Conservation (phyloP, 192 early-diverging fungal species). For the Umbelopsis sp. region DNA sequence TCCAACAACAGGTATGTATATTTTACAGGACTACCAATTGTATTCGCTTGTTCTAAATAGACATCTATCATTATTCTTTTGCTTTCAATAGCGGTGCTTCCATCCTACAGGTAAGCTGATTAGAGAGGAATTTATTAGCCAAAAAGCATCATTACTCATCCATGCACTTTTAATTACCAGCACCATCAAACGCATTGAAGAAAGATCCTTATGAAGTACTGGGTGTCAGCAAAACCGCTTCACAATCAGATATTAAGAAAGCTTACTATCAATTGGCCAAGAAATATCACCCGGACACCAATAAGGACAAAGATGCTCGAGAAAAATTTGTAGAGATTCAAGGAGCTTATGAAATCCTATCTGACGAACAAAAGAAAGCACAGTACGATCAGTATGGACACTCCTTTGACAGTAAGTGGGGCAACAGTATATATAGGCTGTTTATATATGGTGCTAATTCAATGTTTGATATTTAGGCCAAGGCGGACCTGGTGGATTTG, state of each 20-base stretch:
- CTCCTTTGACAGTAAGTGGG: slow-evolving; percentile 22
- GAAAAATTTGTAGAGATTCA: slow-evolving; percentile 99
- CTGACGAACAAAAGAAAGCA: slow-evolving; percentile 88
- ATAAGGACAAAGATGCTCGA: slow-evolving; percentile 87
- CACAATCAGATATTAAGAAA: slow-evolving; percentile 91
- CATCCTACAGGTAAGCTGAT: slow-evolving; percentile 36
- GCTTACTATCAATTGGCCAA: slow-evolving; percentile 98
- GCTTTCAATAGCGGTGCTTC: slow-evolving; percentile 22
- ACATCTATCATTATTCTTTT: neutral
- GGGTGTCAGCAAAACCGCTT: slow-evolving; percentile 78
- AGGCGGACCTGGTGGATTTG: slow-evolving; percentile 21
- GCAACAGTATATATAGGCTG: neutral
- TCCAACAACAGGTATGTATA: slow-evolving; percentile 7
- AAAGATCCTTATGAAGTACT: slow-evolving; percentile 87
- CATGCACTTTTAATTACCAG: neutral
- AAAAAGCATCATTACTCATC: neutral
- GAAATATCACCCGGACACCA: slow-evolving; percentile 97
- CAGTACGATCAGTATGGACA: slow-evolving; percentile 93
- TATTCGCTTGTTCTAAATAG: neutral
- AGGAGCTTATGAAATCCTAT: slow-evolving; percentile 94
- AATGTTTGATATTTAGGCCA: neutral
- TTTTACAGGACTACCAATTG: neutral
- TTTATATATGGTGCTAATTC: neutral
- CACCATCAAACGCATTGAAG: slow-evolving; percentile 39
- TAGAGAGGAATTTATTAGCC: neutral